Base-by-base conservation (phyloP, 306 rosid species). In the Hippophae rhamnoides region DNA sequence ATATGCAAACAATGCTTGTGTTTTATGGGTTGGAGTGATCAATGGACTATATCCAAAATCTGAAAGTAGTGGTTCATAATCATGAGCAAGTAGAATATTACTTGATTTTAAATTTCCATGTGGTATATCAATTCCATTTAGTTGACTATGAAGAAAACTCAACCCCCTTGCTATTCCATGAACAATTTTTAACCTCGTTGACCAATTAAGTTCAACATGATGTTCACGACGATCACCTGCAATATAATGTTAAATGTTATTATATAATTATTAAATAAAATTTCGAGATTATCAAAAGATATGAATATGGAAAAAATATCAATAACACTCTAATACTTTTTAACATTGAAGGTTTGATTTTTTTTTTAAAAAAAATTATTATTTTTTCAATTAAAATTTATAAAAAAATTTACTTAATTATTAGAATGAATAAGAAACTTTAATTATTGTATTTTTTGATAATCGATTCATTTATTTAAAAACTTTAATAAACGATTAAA, bases 51-150 rank as follows among this genome's bases (percentile, higher is more conserved):
- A 75, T 7, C 92, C 97, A 41, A 52, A 85, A 14, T 90, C 97
- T 31, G 66, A 67, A 0, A 90, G 75, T 11, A 87, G 9, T 8
- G 97, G 86, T 61, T 84, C 84, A 25, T 63, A 72, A 9, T 77
- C 79, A 10, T 77, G 81, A 64, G 81, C 79, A 9, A 90, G 75
- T 7, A 90, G 84, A 52, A 90, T 41, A 54, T 90, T 90, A 73
- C 89, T 81, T 41, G 95, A 87, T 63, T 90, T 90, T 53, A 90
- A 79, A 63, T 90, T 82, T 1, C 97, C 97, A 53, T 90, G 97
- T 12, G 97, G 95, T 48, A 90, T 57, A 60, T 71, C 63, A 7
- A n/a, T 75, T 23, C 66, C 50, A 41, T 79, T 57, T 5, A 66
- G 59, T 50, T 81, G 73, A 2, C 57, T 66, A 56, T 84, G 79